Conservation (phyloP, 768 basidiomycete genomes). For the Lyophyllum semitale region DNA sequence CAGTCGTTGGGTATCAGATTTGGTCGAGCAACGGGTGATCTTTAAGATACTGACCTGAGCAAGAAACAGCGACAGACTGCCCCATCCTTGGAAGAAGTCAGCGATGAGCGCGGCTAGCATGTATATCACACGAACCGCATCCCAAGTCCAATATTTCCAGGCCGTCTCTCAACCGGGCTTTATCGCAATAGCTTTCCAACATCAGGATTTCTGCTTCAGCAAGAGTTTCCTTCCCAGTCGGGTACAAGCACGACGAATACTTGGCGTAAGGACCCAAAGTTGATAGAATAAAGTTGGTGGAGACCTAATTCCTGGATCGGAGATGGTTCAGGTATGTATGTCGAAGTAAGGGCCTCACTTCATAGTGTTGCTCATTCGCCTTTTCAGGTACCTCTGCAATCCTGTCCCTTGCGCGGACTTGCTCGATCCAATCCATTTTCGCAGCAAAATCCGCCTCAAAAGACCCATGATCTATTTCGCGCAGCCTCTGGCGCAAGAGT, state of each 20-base stretch:
- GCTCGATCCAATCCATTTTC: slow-evolving; percentile 69
- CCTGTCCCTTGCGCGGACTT: slow-evolving; percentile 44
- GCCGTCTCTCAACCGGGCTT: slow-evolving; percentile 62
- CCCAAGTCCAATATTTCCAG: slow-evolving; percentile 68
- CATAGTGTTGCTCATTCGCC: slow-evolving; percentile 79
- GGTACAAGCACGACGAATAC: slow-evolving; percentile 68
- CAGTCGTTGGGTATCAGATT: not conserved
- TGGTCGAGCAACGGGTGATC: not conserved
- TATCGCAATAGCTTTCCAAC: slow-evolving; percentile 66
- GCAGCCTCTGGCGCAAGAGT: slow-evolving; percentile 53
- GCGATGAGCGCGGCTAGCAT: not conserved
- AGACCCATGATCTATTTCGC: slow-evolving; percentile 61
- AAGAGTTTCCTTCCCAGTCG: slow-evolving; percentile 57
- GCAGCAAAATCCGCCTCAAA: slow-evolving; percentile 61
- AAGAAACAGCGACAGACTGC: slow-evolving; percentile 67
- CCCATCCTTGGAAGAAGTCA: slow-evolving; percentile 52
- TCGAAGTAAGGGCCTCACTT: slow-evolving; percentile 39
- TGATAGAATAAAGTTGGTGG: slow-evolving; percentile 63
- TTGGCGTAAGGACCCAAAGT: slow-evolving; percentile 69
- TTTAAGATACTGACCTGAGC: slow-evolving; percentile 44
- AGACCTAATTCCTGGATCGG: slow-evolving; percentile 37
- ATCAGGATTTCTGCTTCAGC: slow-evolving; percentile 67
- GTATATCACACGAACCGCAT: slow-evolving; percentile 45
- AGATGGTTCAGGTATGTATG: not conserved
- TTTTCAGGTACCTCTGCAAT: slow-evolving; percentile 67